Evolutionary conservation across 2,329 filamentous ascomycete species (phyloP), one percentile per base, ranked within the genome.

Genomic region (Alternaria sp.): DNA sequence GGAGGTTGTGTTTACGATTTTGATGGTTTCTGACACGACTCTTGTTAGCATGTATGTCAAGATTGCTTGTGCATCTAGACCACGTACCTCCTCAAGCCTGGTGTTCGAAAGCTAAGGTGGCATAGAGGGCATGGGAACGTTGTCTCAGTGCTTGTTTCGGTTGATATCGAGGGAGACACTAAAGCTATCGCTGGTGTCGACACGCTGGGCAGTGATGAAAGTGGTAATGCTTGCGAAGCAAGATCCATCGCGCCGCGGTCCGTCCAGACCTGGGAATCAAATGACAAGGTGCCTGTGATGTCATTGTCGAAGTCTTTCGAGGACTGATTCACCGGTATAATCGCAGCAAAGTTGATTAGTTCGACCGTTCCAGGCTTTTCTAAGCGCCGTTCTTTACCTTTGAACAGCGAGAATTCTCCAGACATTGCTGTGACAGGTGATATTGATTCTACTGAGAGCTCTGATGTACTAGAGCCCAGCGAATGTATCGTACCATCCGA

Each of bases 331-430:
- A 5, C 11, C 4, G 28, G 28, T 36, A 9, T 2, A 9, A 5
- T n/a, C 15, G 32, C 32, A 36, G 15, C 32, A 10, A 36, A 36
- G 15, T 36, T n/a, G 32, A 36, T 36, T 7, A 36, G 8, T 9
- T 36, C 32, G 2, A 36, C 7, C 15, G 32, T 36, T 5, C 15
- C 32, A n/a, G n/a, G 15, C 7, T 36, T 9, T 0, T 36, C 32
- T 8, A 36, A n/a, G 15, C 32, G n/a, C 8, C 32, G 4, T 2
- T 10, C 32, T n/a, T 36, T 36, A 9, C 32, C 4, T 2, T 36
- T 36, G 32, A n/a, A n/a, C 0, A 0, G 13, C 2, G 32, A 36
- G 2, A 1, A 9, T 4, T 5, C 32, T 36, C 2, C 32, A 4
- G 13, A 36, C 3, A 15, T 36, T n/a, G 10, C 10, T 28, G 32